A percentile compares a stretch with the other conserved stretches of the same genome.
phyloP scores from a whole-genome alignment of 352 stramenopile genomes.

The Pythium rhizo-oryzae region DNA sequence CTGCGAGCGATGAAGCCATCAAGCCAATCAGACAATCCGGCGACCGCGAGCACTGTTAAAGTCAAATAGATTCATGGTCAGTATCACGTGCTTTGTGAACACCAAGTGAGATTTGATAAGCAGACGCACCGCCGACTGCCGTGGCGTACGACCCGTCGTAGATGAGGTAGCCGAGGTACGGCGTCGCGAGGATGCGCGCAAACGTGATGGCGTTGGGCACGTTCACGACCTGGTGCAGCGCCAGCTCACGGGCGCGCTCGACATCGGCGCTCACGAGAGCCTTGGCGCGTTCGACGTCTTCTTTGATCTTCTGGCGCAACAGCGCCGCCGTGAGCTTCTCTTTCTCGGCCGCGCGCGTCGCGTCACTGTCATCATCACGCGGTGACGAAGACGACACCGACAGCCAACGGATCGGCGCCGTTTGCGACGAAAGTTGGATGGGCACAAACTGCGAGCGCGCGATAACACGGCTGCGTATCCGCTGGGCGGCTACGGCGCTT shows the following conservation, averaged over 20 bases:
- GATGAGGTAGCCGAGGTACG: slow-evolving; percentile 79
- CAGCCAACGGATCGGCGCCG: slow-evolving; percentile 9
- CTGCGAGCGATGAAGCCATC: slow-evolving; percentile 80
- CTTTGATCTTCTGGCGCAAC: slow-evolving; percentile 47
- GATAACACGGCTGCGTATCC: slow-evolving; percentile 13
- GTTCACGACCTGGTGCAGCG: slow-evolving; percentile 76
- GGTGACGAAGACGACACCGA: slow-evolving; percentile 4
- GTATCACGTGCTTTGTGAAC: background rate
- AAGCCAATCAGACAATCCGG: slow-evolving; percentile 78
- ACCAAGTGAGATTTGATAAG: background rate
- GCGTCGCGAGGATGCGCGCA: slow-evolving; percentile 71
- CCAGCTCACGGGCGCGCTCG: slow-evolving; percentile 32
- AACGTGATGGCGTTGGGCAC: slow-evolving; percentile 84
- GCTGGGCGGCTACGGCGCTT: slow-evolving; percentile 8
- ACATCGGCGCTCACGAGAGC: slow-evolving; percentile 53
- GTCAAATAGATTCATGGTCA: too few relatives aligned
- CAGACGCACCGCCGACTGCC: slow-evolving; percentile 59
- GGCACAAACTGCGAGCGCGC: background rate
- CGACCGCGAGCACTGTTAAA: slow-evolving; percentile 77
- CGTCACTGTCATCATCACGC: slow-evolving; percentile 32
- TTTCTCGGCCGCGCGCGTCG: slow-evolving; percentile 4
- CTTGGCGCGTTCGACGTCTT: slow-evolving; percentile 29
- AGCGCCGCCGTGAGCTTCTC: slow-evolving; percentile 28
- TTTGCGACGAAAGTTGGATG: background rate
- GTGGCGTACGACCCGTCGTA: slow-evolving; percentile 63